Percentiles rank a stretch among this genome's conserved stretches.
phyloP scores from a whole-genome alignment of 176 grass and related monocot genomes.

The Rhynchospora pubera region DNA sequence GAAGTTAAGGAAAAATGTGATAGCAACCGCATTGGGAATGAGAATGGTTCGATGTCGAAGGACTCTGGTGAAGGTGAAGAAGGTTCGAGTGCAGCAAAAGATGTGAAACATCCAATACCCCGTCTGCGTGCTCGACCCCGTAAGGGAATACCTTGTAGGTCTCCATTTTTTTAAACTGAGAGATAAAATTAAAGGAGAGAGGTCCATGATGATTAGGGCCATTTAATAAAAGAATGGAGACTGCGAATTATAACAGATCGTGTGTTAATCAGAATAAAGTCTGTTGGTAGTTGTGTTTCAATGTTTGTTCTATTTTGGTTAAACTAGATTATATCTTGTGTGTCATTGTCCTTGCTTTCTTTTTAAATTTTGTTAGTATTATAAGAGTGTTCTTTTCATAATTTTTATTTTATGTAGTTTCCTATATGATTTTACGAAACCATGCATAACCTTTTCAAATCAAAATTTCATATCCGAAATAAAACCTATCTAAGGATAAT shows the following conservation, averaged over 20 bases:
- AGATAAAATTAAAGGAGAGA: not conserved
- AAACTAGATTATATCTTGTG: too few relatives aligned
- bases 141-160: constrained; percentile 41
- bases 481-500: too few relatives aligned
- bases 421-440: too few relatives aligned
- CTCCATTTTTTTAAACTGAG: constrained; percentile 22
- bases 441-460: too few relatives aligned
- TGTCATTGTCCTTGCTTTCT: too few relatives aligned
- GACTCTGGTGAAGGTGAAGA: not conserved
- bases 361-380: too few relatives aligned
- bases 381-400: too few relatives aligned
- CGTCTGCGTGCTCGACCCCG: constrained; percentile 1
- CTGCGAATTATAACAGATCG: not conserved
- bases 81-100: not conserved
- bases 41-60: not conserved
- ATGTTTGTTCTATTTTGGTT: too few relatives aligned
- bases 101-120: not conserved
- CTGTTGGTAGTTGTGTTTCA: too few relatives aligned
- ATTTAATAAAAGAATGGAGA: not conserved
- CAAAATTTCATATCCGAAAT: too few relatives aligned
- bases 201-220: not conserved
- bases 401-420: too few relatives aligned
- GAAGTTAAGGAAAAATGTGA: not conserved
- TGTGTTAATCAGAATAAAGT: not conserved
- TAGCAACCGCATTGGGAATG: not conserved